A percentile compares a stretch with the other conserved stretches of the same genome.
These are phyloP conservation scores for Stephanodiscus minutulus DNA, from an alignment of 108 stramenopile species.

Conservation along the genomic window DNA sequence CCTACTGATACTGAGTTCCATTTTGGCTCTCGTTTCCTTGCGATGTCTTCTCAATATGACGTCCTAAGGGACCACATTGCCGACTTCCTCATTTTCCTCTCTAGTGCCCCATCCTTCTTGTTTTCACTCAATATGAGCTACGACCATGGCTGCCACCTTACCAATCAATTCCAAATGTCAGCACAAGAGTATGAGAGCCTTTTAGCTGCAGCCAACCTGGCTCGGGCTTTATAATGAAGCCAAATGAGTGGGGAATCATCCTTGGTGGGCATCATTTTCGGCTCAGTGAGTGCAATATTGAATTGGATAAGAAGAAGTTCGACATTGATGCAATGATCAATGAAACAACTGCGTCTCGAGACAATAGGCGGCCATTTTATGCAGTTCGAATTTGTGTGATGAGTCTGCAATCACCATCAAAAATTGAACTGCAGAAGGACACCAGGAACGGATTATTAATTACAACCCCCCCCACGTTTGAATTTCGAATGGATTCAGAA, in stretches of 20 bases:
- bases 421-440: not conserved
- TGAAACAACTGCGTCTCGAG: not conserved
- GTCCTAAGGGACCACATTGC: too few relatives aligned
- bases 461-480: not conserved
- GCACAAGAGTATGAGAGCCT: not conserved
- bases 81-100: too few relatives aligned
- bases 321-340: not conserved
- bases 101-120: not conserved
- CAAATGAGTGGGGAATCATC: too few relatives aligned
- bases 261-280: too few relatives aligned
- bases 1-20: too few relatives aligned
- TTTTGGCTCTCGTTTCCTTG: not conserved
- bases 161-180: not conserved
- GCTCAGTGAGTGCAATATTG: not conserved
- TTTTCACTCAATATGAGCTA: not conserved
- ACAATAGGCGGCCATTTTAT: not conserved
- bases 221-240: not conserved
- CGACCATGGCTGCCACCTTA: not conserved
- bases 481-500: too few relatives aligned
- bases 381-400: too few relatives aligned
- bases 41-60: too few relatives aligned
- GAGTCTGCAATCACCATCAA: not conserved
- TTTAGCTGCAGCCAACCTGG: not conserved
- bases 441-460: not conserved
- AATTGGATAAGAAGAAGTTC: not conserved